Evolutionary conservation across 2,329 filamentous ascomycete genomes (phyloP), one percentile per base, ranked within the genome.

Genomic region (Fusarium chuoi): DNA sequence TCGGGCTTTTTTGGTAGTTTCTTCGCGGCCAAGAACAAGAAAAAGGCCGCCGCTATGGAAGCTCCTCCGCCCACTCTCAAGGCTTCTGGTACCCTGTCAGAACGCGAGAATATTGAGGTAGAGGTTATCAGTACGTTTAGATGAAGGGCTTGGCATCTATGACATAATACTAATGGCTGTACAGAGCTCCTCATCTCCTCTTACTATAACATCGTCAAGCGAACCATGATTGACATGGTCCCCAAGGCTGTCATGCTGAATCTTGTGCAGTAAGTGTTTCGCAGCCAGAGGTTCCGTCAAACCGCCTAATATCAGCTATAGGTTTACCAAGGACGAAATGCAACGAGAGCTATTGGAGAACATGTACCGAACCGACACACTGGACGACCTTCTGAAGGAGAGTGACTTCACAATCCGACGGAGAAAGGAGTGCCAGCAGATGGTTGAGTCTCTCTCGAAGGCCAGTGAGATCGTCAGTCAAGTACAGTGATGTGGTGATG

Each of bases 1-100:
- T 86, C 89, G 68, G 95, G 96, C 42, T 99, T 99, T 89, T 99
- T 99, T 79, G 96, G 96, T 77, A 97, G 94, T 80, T 99, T 99
- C 89, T 99, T 98, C 81, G 94, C 96, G 17, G 95, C 94, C 81
- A 99, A 98, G 90, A 99, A 98, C 87, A 99, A 98, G 91, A 99
- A 99, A 90, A 98, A 98, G 92, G 97, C 97, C 85, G 96, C 96
- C n/a, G 95, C 96, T 54, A 99, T 99, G 96, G 96, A 99, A 82
- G 88, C 96, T 20, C 96, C 96, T 44, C 96, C 96, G 71, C 90
- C 96, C 36, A 96, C 91, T 46, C 90, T 99, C 65, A 99, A 98
- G 87, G 96, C 96, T 39, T 97, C 94, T 7, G 96, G 96, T 46
- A 97, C 92, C 33, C 87, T 99, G 44, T 97, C 94, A 10, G 96